A percentile compares a stretch with the other conserved stretches of the same genome.
Evolutionary conservation across 495 filamentous ascomycete species (phyloP).

Genomic region (Polyplosphaeria fusca): DNA sequence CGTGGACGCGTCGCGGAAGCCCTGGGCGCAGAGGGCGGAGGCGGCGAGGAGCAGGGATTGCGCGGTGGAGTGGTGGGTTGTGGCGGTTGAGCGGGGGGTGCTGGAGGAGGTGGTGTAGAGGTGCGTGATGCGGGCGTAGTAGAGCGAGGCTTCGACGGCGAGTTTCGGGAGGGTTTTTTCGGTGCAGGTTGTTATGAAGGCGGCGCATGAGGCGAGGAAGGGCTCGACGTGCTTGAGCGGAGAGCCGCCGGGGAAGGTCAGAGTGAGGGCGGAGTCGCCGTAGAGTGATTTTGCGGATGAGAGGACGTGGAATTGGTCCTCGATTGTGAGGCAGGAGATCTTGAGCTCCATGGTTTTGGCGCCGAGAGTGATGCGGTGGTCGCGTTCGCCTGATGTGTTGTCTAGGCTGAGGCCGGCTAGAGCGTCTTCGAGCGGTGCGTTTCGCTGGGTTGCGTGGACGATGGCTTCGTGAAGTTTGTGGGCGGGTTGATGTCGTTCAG

Average conservation of each 20-base stretch:
- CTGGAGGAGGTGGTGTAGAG: not conserved
- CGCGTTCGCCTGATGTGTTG: not conserved
- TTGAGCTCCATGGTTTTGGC: slow-evolving; percentile 4
- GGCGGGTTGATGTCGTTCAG: slow-evolving; percentile 5
- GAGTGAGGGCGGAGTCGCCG: not conserved
- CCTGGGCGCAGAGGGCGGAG: slow-evolving; percentile 34
- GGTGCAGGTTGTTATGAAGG: not conserved
- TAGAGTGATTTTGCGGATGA: not conserved
- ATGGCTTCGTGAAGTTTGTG: slow-evolving; percentile 8
- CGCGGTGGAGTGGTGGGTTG: not conserved
- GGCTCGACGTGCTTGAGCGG: not conserved
- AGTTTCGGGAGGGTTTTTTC: slow-evolving; percentile 1
- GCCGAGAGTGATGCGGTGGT: slow-evolving; percentile 1
- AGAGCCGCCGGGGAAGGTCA: not conserved
- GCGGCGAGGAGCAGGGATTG: slow-evolving; percentile 30
- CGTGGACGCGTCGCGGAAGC: slow-evolving; percentile 35
- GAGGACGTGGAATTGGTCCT: slow-evolving; percentile 4
- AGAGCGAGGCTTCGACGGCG: slow-evolving; percentile 6
- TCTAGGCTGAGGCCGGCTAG: not conserved
- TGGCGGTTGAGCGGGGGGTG: not conserved
- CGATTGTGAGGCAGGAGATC: not conserved
- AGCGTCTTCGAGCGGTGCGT: not conserved
- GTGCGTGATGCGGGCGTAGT: not conserved
- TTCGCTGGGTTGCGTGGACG: not conserved
- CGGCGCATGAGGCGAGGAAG: not conserved